Percentiles rank a stretch among this genome's conserved stretches.
These are phyloP conservation scores for Hamigera avellanea DNA, from an alignment of 495 filamentous ascomycete genomes.

Conservation along the genomic window DNA sequence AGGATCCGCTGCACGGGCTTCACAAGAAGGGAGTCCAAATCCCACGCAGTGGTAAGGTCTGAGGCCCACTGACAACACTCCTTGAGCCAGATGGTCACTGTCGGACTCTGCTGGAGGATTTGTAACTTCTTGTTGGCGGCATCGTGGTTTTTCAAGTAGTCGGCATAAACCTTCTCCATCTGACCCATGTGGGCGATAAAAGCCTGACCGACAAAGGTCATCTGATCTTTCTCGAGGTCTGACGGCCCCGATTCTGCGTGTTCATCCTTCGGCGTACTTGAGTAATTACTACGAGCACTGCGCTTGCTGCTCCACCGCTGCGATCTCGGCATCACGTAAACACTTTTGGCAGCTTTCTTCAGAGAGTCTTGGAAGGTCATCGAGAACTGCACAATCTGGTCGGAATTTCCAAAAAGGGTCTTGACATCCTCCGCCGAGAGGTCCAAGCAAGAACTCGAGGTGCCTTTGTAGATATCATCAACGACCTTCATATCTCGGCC, in stretches of 20 bases:
- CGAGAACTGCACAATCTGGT: slow-evolving; percentile 76
- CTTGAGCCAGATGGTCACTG: slow-evolving; percentile 79
- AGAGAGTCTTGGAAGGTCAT: slow-evolving; percentile 64
- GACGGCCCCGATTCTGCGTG: slow-evolving; percentile 26
- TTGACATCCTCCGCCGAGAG: slow-evolving; percentile 77
- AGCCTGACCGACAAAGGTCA: slow-evolving; percentile 66
- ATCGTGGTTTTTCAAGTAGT: slow-evolving; percentile 79
- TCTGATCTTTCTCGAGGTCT: slow-evolving; percentile 61
- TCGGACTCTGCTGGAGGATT: slow-evolving; percentile 56
- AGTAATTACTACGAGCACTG: slow-evolving; percentile 27
- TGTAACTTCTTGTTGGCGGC: slow-evolving; percentile 68
- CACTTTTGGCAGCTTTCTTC: slow-evolving; percentile 59
- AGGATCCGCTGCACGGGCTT: slow-evolving; percentile 89
- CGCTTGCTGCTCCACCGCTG: slow-evolving; percentile 47
- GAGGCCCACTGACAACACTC: slow-evolving; percentile 82
- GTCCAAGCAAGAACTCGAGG: slow-evolving; percentile 67
- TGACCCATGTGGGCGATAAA: slow-evolving; percentile 60
- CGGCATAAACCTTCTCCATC: slow-evolving; percentile 78
- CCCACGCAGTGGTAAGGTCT: slow-evolving; percentile 87
- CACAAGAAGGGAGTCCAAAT: slow-evolving; percentile 83
- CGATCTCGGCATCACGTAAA: slow-evolving; percentile 56
- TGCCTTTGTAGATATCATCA: slow-evolving; percentile 95
- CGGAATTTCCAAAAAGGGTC: slow-evolving; percentile 79
- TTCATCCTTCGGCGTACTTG: slow-evolving; percentile 24
- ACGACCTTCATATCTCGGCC: slow-evolving; percentile 90